Percentiles rank a stretch among this genome's conserved stretches.
These are phyloP conservation scores for Macadamia integrifolia DNA, from an alignment of 164 flowering plant genomes.

Conservation along the genomic window DNA sequence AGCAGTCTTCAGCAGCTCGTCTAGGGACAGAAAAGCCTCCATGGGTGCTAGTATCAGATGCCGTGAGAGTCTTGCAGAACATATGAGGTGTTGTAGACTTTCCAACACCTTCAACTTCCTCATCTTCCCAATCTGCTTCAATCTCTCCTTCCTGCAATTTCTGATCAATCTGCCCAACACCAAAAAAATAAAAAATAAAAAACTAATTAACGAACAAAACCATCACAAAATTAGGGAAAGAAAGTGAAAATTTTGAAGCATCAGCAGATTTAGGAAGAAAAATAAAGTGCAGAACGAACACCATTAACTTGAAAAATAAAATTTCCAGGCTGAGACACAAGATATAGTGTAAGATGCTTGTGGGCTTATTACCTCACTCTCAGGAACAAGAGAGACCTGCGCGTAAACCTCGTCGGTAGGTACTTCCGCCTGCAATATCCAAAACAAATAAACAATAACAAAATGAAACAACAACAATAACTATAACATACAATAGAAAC, in stretches of 20 bases:
- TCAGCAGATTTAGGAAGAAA: background rate
- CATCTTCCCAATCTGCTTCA: slow-evolving; percentile 42
- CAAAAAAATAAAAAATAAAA: slow-evolving; percentile 3
- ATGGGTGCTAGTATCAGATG: slow-evolving; percentile 99
- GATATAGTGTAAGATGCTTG: no score
- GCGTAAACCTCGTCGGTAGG: slow-evolving; percentile 87
- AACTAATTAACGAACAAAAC: background rate
- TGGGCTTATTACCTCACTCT: slow-evolving; percentile 50
- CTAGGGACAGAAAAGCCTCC: slow-evolving; percentile 99
- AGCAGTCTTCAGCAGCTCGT: slow-evolving; percentile 98
- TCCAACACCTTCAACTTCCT: slow-evolving; percentile 36
- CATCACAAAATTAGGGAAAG: background rate
- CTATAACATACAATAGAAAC: background rate
- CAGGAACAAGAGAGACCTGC: slow-evolving; percentile 73
- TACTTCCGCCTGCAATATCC: slow-evolving; percentile 55
- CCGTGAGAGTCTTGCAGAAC: slow-evolving; percentile 99
- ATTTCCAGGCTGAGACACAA: background rate
- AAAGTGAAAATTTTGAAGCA: background rate
- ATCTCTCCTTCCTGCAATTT: slow-evolving; percentile 45
- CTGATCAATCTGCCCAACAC: slow-evolving; percentile 42
- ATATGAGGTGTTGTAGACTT: slow-evolving; percentile 77
- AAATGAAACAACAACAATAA: background rate
- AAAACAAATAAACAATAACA: background rate
- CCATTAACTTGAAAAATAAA: background rate
- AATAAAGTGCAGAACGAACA: background rate